A percentile compares a stretch with the other conserved stretches of the same genome.
Conservation (phyloP, 148 eudicot species). For the Rhododendron griersonianum region DNA sequence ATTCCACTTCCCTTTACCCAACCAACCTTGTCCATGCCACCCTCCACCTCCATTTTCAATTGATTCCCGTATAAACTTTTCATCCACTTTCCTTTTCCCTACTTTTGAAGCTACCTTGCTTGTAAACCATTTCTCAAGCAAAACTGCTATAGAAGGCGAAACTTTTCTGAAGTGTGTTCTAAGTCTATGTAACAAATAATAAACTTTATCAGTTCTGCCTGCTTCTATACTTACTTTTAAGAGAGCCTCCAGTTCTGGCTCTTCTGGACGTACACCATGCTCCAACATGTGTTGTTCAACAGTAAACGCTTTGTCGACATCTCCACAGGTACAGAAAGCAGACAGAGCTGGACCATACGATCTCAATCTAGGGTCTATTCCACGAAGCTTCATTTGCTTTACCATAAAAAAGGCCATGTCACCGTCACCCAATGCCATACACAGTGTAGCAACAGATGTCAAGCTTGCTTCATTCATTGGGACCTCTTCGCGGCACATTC, state of each 20-base stretch:
- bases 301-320: constrained; percentile 64
- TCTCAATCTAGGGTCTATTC: constrained; percentile 70
- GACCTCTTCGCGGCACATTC: constrained; percentile 55
- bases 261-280: constrained; percentile 73
- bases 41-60: constrained; percentile 78
- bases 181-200: constrained; percentile 76
- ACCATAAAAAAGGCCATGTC: constrained; percentile 83
- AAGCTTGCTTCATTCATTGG: constrained; percentile 81
- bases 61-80: constrained; percentile 29
- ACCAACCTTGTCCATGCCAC: constrained; percentile 94
- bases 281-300: constrained; percentile 85
- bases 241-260: constrained; percentile 75
- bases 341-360: constrained; percentile 86
- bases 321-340: constrained; percentile 48
- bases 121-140: constrained; percentile 69
- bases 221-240: constrained; percentile 60
- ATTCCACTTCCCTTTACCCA: constrained; percentile 78
- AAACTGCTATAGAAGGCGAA: constrained; percentile 50
- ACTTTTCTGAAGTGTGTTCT: constrained; percentile 58
- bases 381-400: constrained; percentile 65
- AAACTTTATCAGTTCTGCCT: constrained; percentile 64
- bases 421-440: constrained; percentile 72
- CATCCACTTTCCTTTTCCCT: constrained; percentile 77
- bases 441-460: constrained; percentile 88
- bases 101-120: constrained; percentile 59